Conservation (phyloP, 192 early-diverging fungal species). For the Dispira simplex region DNA sequence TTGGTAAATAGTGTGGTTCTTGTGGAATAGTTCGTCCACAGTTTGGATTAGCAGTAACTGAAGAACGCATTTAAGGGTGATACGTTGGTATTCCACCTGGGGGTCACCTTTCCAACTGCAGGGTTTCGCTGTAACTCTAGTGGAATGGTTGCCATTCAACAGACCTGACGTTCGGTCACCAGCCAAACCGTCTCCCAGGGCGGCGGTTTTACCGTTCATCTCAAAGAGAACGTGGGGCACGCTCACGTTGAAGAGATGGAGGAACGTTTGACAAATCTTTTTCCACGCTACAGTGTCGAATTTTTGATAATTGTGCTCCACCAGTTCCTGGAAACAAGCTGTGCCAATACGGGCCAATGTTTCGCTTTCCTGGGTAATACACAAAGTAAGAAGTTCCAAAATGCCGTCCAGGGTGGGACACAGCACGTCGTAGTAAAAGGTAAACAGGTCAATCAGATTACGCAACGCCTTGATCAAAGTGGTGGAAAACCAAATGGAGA, state of each 20-base stretch:
- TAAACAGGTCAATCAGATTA: constrained; percentile 73
- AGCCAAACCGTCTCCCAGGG: neutral
- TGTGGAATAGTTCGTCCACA: constrained; percentile 56
- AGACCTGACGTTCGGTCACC: no score
- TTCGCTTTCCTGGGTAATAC: constrained; percentile 90
- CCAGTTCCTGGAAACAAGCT: constrained; percentile 77
- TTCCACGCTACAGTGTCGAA: constrained; percentile 60
- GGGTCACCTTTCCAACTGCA: constrained; percentile 26
- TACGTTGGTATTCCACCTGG: constrained; percentile 63
- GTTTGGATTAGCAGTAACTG: constrained; percentile 85
- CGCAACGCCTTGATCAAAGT: constrained; percentile 87
- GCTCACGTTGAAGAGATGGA: constrained; percentile 59
- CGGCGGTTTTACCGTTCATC: neutral
- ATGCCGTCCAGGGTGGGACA: constrained; percentile 59
- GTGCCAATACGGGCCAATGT: constrained; percentile 78
- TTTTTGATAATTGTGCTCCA: constrained; percentile 61
- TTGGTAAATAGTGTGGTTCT: constrained; percentile 36
- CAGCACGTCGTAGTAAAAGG: constrained; percentile 57
- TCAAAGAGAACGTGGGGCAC: constrained; percentile 60
- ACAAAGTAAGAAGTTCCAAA: constrained; percentile 62
- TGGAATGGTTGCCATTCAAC: constrained; percentile 15
- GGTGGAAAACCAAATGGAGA: constrained; percentile 85
- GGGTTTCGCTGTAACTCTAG: constrained; percentile 16
- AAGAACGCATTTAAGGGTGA: constrained; percentile 78
- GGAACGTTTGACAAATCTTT: constrained; percentile 49